Evolutionary conservation across 306 rosid species (phyloP).

Genomic region (Inga leiocalycina): DNA sequence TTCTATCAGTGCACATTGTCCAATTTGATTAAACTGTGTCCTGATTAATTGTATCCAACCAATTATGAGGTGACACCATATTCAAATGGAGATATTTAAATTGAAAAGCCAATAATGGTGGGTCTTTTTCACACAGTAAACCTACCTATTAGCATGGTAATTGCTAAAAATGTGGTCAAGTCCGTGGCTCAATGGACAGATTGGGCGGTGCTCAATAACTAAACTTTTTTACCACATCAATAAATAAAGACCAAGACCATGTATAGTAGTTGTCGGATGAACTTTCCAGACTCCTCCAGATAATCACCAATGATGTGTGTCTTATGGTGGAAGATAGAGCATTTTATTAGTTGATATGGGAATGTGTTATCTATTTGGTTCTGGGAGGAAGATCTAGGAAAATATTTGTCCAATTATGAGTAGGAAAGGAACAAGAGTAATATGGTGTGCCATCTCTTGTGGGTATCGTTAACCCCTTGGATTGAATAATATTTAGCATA

Average conservation of each 20-base stretch:
- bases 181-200: conserved; percentile 95
- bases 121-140: conserved; percentile 60
- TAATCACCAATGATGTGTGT: conserved; percentile 51
- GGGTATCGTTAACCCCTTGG: conserved; percentile 37
- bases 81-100: conserved; percentile 21
- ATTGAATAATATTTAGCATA: conserved; percentile 55
- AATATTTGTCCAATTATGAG: conserved; percentile 50
- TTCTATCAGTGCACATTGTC: conserved; percentile 26
- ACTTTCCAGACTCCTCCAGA: conserved; percentile 42
- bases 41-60: conserved; percentile 25
- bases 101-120: conserved; percentile 41
- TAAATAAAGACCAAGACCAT: conserved; percentile 18
- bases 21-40: conserved; percentile 10
- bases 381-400: conserved; percentile 54
- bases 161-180: conserved; percentile 46
- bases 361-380: conserved; percentile 33
- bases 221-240: conserved; percentile 42
- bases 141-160: conserved; percentile 59
- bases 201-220: conserved; percentile 82
- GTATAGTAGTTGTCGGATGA: conserved; percentile 47
- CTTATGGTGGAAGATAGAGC: conserved; percentile 38
- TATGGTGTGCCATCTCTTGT: conserved; percentile 38
- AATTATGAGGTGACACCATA: conserved; percentile 29
- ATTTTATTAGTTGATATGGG: conserved; percentile 30
- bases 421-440: conserved; percentile 36